phyloP scores from a whole-genome alignment of 306 rosid genomes.

The Acacia acuminata region DNA sequence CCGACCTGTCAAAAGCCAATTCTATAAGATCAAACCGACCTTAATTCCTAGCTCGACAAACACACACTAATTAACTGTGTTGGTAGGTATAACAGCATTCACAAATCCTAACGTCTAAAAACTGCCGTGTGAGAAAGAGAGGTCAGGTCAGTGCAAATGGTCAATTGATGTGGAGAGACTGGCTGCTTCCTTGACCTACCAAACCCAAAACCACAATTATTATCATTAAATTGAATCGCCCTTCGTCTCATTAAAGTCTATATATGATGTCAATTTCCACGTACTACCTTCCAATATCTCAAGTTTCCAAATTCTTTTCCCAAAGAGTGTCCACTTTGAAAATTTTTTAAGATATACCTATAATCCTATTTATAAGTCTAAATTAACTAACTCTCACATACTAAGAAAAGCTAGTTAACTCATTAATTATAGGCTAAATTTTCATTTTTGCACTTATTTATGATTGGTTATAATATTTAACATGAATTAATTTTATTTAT shows the following conservation, averaged over 20 bases:
- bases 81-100: neutral
- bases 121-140: neutral
- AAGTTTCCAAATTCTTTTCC: neutral
- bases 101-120: neutral
- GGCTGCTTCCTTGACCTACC: neutral
- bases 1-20: no score
- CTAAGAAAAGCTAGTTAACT: no score
- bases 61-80: neutral
- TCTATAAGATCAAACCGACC: no score
- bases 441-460: no score
- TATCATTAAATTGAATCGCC: neutral
- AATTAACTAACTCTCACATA: no score
- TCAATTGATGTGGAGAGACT: constrained; percentile 17
- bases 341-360: neutral
- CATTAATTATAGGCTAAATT: no score
- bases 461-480: no score
- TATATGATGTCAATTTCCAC: constrained; percentile 32
- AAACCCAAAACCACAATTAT: neutral
- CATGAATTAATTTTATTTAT: no score
- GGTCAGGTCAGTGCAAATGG: constrained; percentile 6
- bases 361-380: no score
- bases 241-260: neutral
- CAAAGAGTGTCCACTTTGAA: neutral
- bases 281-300: constrained; percentile 12
- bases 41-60: no score